Evolutionary conservation across 192 early-diverging fungal genomes (phyloP), one percentile per base, ranked within the genome.

Genomic region (Coemansia sp.): DNA sequence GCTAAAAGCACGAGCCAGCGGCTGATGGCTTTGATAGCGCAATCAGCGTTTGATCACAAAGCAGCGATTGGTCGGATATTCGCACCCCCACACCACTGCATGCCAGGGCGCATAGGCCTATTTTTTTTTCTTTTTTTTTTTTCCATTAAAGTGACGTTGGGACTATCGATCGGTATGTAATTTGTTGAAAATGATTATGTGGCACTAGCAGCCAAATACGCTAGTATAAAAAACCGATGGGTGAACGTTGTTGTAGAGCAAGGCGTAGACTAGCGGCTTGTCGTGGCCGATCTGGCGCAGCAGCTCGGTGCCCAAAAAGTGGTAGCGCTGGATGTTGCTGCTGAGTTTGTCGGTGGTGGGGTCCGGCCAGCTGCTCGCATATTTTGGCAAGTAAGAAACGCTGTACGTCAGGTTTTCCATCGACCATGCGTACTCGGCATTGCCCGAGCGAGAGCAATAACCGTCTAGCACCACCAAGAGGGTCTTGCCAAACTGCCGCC

Each of bases 1-100:
- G 53, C 42, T 60, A 53, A 68, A 68, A 68, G 66, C 66, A 68
- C 66, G 66, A 68, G 66, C 66, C 66, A 68, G 66, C 66, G n/a
- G n/a, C 41, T 41, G 67, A 68, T 68, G 66, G 53, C 40, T 31
- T 53, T 29, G 66, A 68, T 68, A 59, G 56, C 41, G 42, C 66
- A 45, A 68, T 68, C 66, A 58, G 24, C 55, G 0, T 12, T 27
- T 41, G 42, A 68, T 68, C 66, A 56, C 55, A 17, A 24, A 41
- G 19, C 29, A n/a, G 41, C 58, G 40, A 68, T 68, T 68, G 67
- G 67, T 58, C 44, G 67, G 59, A 61, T 68, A 68, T 61, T 68
- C 67, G 67, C 67, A 19, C 40, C 40, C 7, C 40, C 40, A 0
- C 40, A 9, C 9, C 39, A 45, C 44, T 17, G 44, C n/a, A 46